A percentile compares a stretch with the other conserved stretches of the same genome.
Evolutionary conservation across 768 basidiomycete species (phyloP).

Genomic region (Mrakia gelida): DNA sequence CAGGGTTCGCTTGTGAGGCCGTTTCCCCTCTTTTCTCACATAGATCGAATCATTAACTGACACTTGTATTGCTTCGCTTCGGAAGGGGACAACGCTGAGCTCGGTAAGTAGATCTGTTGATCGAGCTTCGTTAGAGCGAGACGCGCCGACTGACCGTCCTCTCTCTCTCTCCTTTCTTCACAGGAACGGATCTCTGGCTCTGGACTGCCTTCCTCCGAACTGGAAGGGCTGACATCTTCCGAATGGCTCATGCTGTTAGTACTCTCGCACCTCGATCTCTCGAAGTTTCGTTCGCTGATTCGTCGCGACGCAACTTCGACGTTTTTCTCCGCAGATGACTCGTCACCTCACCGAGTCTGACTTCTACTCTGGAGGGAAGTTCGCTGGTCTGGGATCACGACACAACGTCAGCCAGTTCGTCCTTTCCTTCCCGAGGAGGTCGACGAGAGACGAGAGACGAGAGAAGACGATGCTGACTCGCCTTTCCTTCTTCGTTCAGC

Average conservation of each 20-base stretch:
- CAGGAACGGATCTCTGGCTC: conserved; percentile 24
- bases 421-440: too few relatives aligned
- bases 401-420: not conserved
- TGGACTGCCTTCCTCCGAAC: conserved; percentile 14
- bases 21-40: not conserved
- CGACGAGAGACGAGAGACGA: too few relatives aligned
- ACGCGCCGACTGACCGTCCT: too few relatives aligned
- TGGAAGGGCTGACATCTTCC: conserved; percentile 14
- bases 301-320: not conserved
- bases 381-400: conserved; percentile 15
- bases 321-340: not conserved
- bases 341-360: conserved; percentile 18
- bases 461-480: not conserved
- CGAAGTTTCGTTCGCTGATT: not conserved
- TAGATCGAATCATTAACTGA: not conserved
- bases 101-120: not conserved
- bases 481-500: not conserved
- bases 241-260: not conserved
- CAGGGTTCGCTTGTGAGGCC: too few relatives aligned
- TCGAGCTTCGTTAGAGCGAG: too few relatives aligned
- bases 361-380: not conserved
- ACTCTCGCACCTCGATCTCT: not conserved
- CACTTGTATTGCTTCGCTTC: too few relatives aligned
- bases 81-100: conserved; percentile 18
- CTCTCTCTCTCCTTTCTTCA: too few relatives aligned